Conservation (phyloP, 768 basidiomycete species). For the Boletus tomentosulus region DNA sequence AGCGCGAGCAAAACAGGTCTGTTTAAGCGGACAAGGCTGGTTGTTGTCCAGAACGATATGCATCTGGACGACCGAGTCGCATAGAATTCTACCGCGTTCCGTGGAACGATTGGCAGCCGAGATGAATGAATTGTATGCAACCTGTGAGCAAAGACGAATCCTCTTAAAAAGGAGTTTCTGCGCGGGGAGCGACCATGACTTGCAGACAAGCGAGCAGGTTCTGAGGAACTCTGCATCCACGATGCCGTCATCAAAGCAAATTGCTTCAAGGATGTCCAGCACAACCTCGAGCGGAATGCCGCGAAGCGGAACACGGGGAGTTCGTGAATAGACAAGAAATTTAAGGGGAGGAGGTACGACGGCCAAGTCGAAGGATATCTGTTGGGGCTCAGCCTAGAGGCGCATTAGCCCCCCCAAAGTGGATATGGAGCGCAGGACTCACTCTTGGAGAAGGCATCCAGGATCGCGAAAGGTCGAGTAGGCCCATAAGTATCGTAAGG, state of each 20-base stretch:
- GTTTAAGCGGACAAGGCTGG: slow-evolving; percentile 55
- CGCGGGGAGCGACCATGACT: slow-evolving; percentile 57
- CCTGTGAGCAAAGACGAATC: slow-evolving; percentile 51
- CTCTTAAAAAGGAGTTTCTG: slow-evolving; percentile 63
- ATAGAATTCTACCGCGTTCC: slow-evolving; percentile 46
- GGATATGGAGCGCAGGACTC: slow-evolving; percentile 2
- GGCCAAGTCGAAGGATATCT: slow-evolving; percentile 39
- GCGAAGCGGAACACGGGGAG: slow-evolving; percentile 21
- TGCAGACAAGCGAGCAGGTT: slow-evolving; percentile 60
- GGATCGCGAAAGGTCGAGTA: slow-evolving; percentile 22
- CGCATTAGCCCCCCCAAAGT: slow-evolving; percentile 4
- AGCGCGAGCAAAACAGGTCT: slow-evolving; percentile 54
- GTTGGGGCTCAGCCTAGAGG: slow-evolving; percentile 31
- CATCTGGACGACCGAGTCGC: slow-evolving; percentile 51
- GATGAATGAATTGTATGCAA: slow-evolving; percentile 51
- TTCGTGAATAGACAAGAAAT: slow-evolving; percentile 9
- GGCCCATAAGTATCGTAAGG: slow-evolving; percentile 23
- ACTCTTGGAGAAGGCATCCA: slow-evolving; percentile 24
- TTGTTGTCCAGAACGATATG: slow-evolving; percentile 61
- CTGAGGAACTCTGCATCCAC: slow-evolving; percentile 42
- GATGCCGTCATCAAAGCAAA: slow-evolving; percentile 38
- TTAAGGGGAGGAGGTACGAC: slow-evolving; percentile 24
- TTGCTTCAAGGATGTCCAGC: slow-evolving; percentile 57
- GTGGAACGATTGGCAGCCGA: slow-evolving; percentile 46
- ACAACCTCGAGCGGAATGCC: slow-evolving; percentile 62